Conservation (phyloP, 2,329 filamentous ascomycete species). For the Claviceps fusiformis region DNA sequence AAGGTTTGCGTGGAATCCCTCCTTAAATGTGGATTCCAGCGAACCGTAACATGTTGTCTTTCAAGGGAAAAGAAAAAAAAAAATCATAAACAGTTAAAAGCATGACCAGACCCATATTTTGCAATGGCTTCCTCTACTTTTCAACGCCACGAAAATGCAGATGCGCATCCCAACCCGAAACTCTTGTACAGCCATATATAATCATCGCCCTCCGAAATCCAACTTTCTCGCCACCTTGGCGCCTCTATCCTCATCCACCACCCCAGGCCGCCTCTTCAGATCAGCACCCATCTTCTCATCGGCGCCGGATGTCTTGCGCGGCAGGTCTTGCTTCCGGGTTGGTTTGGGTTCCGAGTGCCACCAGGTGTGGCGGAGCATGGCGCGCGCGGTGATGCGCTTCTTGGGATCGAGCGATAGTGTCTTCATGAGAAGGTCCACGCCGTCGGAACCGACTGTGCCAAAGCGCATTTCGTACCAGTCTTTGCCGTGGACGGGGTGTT, state of each 20-base stretch:
- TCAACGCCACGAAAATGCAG: no score
- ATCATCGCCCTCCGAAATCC: slow-evolving; percentile 47
- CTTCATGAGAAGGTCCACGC: slow-evolving; percentile 76
- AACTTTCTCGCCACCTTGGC: slow-evolving; percentile 73
- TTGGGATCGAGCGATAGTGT: slow-evolving; percentile 80
- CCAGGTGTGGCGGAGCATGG: slow-evolving; percentile 72
- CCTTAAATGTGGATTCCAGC: no score
- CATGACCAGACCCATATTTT: no score
- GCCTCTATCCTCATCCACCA: slow-evolving; percentile 49
- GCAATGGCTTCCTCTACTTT: no score
- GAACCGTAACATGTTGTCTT: no score
- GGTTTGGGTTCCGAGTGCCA: slow-evolving; percentile 77
- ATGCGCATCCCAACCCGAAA: no score
- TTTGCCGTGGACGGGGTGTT: slow-evolving; percentile 48
- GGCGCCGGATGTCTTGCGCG: slow-evolving; percentile 49
- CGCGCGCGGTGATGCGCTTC: slow-evolving; percentile 62
- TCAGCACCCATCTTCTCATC: slow-evolving; percentile 69
- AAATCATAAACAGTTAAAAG: no score
- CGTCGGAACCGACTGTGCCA: slow-evolving; percentile 64
- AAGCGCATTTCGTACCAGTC: slow-evolving; percentile 68
- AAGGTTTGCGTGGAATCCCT: no score
- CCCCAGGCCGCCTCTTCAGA: slow-evolving; percentile 56
- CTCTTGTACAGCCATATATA: no score
- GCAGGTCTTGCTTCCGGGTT: slow-evolving; percentile 68
- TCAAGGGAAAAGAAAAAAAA: no score